A percentile compares a stretch with the other conserved stretches of the same genome.
Conservation (phyloP, 192 early-diverging fungal species). For the Diversispora eburnea region DNA sequence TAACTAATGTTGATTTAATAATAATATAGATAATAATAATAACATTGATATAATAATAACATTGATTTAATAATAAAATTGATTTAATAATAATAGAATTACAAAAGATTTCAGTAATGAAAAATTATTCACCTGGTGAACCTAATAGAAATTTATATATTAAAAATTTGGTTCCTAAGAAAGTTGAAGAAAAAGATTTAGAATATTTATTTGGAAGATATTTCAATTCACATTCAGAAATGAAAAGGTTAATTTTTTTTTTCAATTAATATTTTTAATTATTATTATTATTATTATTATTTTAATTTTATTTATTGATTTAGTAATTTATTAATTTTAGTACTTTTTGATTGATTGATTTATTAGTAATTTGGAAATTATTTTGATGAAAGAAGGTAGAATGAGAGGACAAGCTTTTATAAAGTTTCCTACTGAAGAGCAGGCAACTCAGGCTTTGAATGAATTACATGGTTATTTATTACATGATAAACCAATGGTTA, state of each 20-base stretch:
- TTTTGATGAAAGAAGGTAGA: conserved; percentile 40
- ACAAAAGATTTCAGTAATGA: conserved; percentile 38
- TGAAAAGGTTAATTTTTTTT: conserved; percentile 6
- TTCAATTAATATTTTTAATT: conserved; percentile 3
- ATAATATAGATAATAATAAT: background rate
- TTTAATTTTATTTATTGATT: conserved; percentile 5
- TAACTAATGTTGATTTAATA: background rate
- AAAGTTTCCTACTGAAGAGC: conserved; percentile 32
- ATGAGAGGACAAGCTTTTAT: conserved; percentile 49
- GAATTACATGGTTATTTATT: conserved; percentile 39
- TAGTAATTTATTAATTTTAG: background rate
- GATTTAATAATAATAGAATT: conserved; percentile 31
- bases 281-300: conserved; percentile 10
- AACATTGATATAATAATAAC: background rate
- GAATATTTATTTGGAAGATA: conserved; percentile 34
- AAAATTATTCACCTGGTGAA: conserved; percentile 36
- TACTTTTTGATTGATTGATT: background rate
- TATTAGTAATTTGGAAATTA: conserved; percentile 33
- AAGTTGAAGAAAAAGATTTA: conserved; percentile 35
- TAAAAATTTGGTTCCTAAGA: conserved; percentile 44
- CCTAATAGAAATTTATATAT: conserved; percentile 41
- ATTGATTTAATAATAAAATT: background rate
- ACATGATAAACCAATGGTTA: conserved; percentile 46
- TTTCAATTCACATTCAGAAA: conserved; percentile 3
- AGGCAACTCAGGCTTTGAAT: conserved; percentile 34